Conservation (phyloP, 2,329 filamentous ascomycete species). For the Talaromyces funiculosus region DNA sequence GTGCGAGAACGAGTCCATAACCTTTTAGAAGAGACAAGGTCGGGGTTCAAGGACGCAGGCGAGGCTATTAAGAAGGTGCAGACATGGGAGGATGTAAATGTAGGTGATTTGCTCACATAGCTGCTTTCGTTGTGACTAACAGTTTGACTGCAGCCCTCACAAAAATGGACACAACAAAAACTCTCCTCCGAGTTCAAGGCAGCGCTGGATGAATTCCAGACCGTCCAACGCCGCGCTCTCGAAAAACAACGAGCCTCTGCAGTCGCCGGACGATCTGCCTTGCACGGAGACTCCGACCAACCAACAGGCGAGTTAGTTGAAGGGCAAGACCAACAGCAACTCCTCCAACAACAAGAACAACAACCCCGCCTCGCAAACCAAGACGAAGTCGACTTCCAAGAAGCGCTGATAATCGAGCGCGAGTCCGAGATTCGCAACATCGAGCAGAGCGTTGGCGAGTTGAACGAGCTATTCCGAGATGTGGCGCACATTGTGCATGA, state of each 20-base stretch:
- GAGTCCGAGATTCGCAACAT: conserved; percentile 97
- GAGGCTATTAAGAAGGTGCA: conserved; percentile 92
- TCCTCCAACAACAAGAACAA: conserved; percentile 58
- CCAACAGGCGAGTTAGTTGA: conserved; percentile 26
- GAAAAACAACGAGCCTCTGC: conserved; percentile 90
- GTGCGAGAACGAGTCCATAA: conserved; percentile 86
- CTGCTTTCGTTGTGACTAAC: neutral
- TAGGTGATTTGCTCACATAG: conserved; percentile 39
- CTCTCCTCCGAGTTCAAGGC: conserved; percentile 88
- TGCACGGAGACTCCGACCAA: conserved; percentile 55
- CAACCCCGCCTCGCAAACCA: conserved; percentile 79
- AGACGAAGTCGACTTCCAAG: conserved; percentile 95
- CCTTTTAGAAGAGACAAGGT: conserved; percentile 76
- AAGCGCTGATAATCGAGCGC: conserved; percentile 89
- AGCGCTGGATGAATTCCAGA: conserved; percentile 84
- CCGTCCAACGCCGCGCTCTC: conserved; percentile 79
- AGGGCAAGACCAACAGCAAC: conserved; percentile 13
- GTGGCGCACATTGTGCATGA: conserved; percentile 96
- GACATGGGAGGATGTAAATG: conserved; percentile 75
- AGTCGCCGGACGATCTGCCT: conserved; percentile 71
- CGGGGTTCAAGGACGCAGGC: conserved; percentile 83
- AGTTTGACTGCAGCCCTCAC: conserved; percentile 63
- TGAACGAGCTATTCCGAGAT: conserved; percentile 95
- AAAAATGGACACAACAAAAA: conserved; percentile 95
- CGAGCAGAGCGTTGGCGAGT: conserved; percentile 87